Evolutionary conservation across 2,329 filamentous ascomycete genomes (phyloP).

Genomic region (Cryoendolithus antarcticus): DNA sequence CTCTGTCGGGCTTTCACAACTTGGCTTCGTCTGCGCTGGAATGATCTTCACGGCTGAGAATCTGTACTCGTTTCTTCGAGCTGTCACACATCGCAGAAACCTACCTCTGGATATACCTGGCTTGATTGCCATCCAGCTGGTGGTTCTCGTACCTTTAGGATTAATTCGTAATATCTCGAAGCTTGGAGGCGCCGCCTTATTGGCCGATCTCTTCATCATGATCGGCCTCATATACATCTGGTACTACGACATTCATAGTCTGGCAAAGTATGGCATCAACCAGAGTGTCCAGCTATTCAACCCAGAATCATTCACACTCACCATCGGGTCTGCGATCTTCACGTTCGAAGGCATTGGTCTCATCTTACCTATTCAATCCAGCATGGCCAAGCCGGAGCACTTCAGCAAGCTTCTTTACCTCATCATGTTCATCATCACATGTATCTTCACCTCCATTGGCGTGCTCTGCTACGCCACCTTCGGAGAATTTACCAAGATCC

Average conservation of each 20-base stretch:
- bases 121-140: conserved; percentile 54
- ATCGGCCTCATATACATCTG: conserved; percentile 62
- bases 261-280: conserved; percentile 45
- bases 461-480: conserved; percentile 65
- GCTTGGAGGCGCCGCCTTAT: conserved; percentile 53
- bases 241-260: conserved; percentile 51
- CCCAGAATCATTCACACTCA: conserved; percentile 54
- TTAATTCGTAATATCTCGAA: conserved; percentile 66
- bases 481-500: conserved; percentile 54
- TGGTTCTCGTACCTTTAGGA: conserved; percentile 52
- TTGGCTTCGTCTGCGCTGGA: conserved; percentile 67
- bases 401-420: conserved; percentile 54
- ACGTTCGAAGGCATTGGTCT: conserved; percentile 69
- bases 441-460: conserved; percentile 60
- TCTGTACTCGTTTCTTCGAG: conserved; percentile 52
- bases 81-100: conserved; percentile 38
- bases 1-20: conserved; percentile 61
- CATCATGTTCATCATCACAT: conserved; percentile 62
- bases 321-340: conserved; percentile 62
- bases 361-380: conserved; percentile 63
- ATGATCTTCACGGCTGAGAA: conserved; percentile 71
- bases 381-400: conserved; percentile 57
- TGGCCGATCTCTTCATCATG: conserved; percentile 61
- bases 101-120: conserved; percentile 42
- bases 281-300: conserved; percentile 57